Base-by-base conservation (phyloP, 1,284 basidiomycete species). In the Boletus mariae region DNA sequence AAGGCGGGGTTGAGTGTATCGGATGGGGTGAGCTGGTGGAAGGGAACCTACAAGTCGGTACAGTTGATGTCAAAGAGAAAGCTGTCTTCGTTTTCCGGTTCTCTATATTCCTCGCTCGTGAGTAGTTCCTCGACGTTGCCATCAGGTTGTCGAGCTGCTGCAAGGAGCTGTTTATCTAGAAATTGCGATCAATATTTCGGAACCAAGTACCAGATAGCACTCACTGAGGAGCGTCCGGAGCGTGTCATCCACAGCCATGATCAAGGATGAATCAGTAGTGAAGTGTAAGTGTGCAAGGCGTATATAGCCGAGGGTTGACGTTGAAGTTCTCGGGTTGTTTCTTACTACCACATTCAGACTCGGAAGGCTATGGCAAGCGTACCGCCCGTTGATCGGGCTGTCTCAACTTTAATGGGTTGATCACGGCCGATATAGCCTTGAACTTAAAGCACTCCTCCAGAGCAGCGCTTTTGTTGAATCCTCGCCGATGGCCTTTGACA, bases 11-110 rank as follows among this genome's bases (percentile, higher is more conserved):
- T 56, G 47, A 55, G 56, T 25, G 15, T 38, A 17, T 13, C 43
- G 47, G 23, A 42, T 20, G 6, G 25, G 15, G 15, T n/a, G 11
- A 28, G 3, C 9, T 42, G 20, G 12, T 25, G 13, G 13, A 43
- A 28, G 29, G 40, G 31, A 20, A 57, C 66, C 25, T 63, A 71
- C 66, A 62, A 5, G 32, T 67, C 68, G 11, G 38, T 58, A 34
- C 68, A 70, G 48, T 67, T 71, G 47, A 70, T 59, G 47, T 67
- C 63, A 28, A 68, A 71, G 20, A 65, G 41, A 49, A 65, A 67
- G n/a, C 2, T 32, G 2, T 57, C 54, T 32, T 53, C 51, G 6
- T 64, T 55, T 0, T 49, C 38, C 28, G 53, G 47, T 26, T 68
- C 64, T 38, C 67, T 61, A 49, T 51, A 61, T 8, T 69, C 55